Percentiles rank a stretch among this genome's conserved stretches.
Evolutionary conservation across 2,329 filamentous ascomycete species (phyloP).

Genomic region (Colletotrichum sp.): DNA sequence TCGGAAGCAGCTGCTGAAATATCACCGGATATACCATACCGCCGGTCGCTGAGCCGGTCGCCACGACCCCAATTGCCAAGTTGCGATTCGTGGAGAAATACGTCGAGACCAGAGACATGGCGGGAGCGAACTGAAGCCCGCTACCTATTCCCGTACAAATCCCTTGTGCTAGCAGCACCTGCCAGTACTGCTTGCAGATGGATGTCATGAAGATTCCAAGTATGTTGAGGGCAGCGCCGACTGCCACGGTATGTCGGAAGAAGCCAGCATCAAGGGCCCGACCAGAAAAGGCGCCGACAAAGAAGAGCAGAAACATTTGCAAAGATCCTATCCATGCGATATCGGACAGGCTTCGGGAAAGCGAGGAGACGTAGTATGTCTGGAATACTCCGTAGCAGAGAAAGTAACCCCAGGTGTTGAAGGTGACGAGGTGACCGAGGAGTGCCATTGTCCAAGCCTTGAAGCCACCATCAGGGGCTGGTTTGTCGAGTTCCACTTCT

Average conservation of each 20-base stretch:
- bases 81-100: slow-evolving; percentile 62
- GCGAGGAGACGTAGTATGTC: slow-evolving; percentile 43
- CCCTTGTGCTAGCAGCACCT: slow-evolving; percentile 54
- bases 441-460: no score
- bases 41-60: slow-evolving; percentile 59
- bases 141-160: slow-evolving; percentile 53
- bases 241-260: not conserved
- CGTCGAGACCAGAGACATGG: slow-evolving; percentile 62
- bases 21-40: slow-evolving; percentile 54
- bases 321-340: slow-evolving; percentile 51
- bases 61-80: slow-evolving; percentile 63
- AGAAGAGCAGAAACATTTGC: slow-evolving; percentile 43
- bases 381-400: slow-evolving; percentile 42
- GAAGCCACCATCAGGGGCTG: no score
- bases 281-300: not conserved
- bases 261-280: not conserved
- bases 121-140: slow-evolving; percentile 61
- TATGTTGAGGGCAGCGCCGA: slow-evolving; percentile 12
- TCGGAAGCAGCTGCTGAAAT: slow-evolving; percentile 39
- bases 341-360: slow-evolving; percentile 35
- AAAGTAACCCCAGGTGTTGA: slow-evolving; percentile 24
- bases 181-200: slow-evolving; percentile 48
- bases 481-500: no score
- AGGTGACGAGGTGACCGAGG: no score
- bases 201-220: slow-evolving; percentile 49